Percentiles rank a stretch among this genome's conserved stretches.
Evolutionary conservation across 2,329 filamentous ascomycete genomes (phyloP).

Genomic region (Passalora sequoiae): DNA sequence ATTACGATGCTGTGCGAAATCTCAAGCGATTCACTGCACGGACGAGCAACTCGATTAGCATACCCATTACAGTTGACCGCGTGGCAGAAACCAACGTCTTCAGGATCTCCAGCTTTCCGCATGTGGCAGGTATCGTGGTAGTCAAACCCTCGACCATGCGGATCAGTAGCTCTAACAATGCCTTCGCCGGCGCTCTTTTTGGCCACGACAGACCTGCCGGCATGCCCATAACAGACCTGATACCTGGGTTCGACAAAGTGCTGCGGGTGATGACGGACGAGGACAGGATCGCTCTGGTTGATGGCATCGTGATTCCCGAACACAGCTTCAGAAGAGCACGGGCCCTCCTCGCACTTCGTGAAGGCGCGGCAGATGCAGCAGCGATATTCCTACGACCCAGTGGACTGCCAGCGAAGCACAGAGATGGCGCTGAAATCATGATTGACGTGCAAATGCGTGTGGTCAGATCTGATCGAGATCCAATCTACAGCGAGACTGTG

Average conservation of each 20-base stretch:
- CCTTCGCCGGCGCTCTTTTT: conserved; percentile 88
- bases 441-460: conserved; percentile 96
- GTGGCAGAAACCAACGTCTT: conserved; percentile 65
- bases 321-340: conserved; percentile 89
- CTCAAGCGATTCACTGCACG: conserved; percentile 79
- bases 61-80: conserved; percentile 77
- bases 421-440: conserved; percentile 85
- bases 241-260: conserved; percentile 82
- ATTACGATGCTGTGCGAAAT: conserved; percentile 68
- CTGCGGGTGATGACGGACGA: conserved; percentile 77
- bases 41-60: conserved; percentile 69
- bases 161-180: conserved; percentile 89
- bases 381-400: conserved; percentile 77
- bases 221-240: conserved; percentile 68
- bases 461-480: conserved; percentile 74
- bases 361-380: conserved; percentile 71
- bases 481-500: conserved; percentile 56
- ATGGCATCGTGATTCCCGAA: conserved; percentile 95
- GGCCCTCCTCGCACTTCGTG: conserved; percentile 74
- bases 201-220: conserved; percentile 81
- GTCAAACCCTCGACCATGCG: conserved; percentile 71
- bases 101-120: conserved; percentile 86
- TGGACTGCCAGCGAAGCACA: conserved; percentile 77
- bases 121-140: conserved; percentile 95
- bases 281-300: conserved; percentile 73